Evolutionary conservation across 2,329 filamentous ascomycete species (phyloP).

Genomic region (Balansia obtecta): DNA sequence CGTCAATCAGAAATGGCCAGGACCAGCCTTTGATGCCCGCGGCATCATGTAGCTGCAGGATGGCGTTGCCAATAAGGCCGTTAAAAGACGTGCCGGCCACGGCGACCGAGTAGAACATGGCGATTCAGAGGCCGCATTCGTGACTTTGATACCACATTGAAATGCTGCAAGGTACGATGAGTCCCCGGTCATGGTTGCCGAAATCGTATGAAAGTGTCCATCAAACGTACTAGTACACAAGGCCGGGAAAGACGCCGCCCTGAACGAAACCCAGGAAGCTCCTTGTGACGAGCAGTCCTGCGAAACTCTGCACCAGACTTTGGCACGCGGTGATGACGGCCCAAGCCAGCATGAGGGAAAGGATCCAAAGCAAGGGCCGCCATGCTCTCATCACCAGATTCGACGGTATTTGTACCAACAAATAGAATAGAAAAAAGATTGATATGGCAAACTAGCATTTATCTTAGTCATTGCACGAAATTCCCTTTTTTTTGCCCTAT

Average conservation of each 20-base stretch:
- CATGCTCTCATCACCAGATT: constrained; percentile 44
- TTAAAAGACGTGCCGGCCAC: constrained; percentile 51
- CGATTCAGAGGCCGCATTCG: constrained; percentile 49
- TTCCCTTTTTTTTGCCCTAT: too few species aligned
- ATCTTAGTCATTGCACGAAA: too few species aligned
- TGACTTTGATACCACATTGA: constrained; percentile 47
- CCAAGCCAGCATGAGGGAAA: constrained; percentile 43
- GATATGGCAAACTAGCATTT: constrained; percentile 27
- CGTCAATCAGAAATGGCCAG: constrained; percentile 71
- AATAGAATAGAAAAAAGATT: constrained; percentile 41
- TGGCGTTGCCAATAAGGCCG: constrained; percentile 45
- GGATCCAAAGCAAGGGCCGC: constrained; percentile 39
- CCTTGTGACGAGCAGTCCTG: constrained; percentile 35
- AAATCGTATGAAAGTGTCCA: too few species aligned
- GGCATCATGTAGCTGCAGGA: constrained; percentile 43
- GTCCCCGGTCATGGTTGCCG: not conserved
- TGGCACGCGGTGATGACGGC: constrained; percentile 31
- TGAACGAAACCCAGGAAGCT: constrained; percentile 36
- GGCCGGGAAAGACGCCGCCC: constrained; percentile 49
- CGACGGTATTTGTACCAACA: constrained; percentile 40
- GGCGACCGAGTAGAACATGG: constrained; percentile 45
- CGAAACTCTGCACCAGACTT: constrained; percentile 38
- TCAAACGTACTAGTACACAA: constrained; percentile 38
- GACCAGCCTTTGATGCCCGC: constrained; percentile 50
- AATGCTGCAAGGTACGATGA: constrained; percentile 21